phyloP scores from a whole-genome alignment of 2,329 filamentous ascomycete genomes.

The Pyrenophora seminiperda region DNA sequence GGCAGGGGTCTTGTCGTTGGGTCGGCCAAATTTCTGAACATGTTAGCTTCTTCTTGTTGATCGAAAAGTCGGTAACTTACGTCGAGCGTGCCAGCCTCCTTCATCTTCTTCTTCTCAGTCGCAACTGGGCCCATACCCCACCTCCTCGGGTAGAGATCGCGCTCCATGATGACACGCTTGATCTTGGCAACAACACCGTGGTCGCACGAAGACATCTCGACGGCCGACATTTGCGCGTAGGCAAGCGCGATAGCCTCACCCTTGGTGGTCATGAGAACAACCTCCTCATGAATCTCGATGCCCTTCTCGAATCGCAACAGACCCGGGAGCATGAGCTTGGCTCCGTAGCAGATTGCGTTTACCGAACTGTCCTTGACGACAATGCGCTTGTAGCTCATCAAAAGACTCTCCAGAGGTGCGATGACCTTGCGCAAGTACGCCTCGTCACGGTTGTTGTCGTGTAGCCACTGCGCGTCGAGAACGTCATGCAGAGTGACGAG shows the following conservation, averaged over 20 bases:
- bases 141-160: constrained; percentile 92
- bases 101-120: constrained; percentile 99
- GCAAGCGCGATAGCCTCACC: constrained; percentile 96
- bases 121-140: constrained; percentile 96
- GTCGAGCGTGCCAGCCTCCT: constrained; percentile 96
- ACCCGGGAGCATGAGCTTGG: constrained; percentile 98
- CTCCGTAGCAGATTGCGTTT: constrained; percentile 97
- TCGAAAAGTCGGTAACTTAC: constrained; percentile 49
- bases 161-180: constrained; percentile 99
- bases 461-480: constrained; percentile 92
- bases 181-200: constrained; percentile 98
- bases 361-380: constrained; percentile 97
- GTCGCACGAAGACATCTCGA: constrained; percentile 95
- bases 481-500: constrained; percentile 95
- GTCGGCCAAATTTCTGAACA: constrained; percentile 79
- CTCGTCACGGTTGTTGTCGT: constrained; percentile 96
- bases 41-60: constrained; percentile 39
- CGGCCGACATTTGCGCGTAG: constrained; percentile 96
- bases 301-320: constrained; percentile 88
- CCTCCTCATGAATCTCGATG: constrained; percentile 94
- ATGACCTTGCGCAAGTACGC: constrained; percentile 90
- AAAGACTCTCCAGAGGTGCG: constrained; percentile 86
- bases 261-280: constrained; percentile 98
- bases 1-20: constrained; percentile 90
- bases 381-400: constrained; percentile 92